Conservation (phyloP, 495 filamentous ascomycete species). For the Penicillium samsonianum region DNA sequence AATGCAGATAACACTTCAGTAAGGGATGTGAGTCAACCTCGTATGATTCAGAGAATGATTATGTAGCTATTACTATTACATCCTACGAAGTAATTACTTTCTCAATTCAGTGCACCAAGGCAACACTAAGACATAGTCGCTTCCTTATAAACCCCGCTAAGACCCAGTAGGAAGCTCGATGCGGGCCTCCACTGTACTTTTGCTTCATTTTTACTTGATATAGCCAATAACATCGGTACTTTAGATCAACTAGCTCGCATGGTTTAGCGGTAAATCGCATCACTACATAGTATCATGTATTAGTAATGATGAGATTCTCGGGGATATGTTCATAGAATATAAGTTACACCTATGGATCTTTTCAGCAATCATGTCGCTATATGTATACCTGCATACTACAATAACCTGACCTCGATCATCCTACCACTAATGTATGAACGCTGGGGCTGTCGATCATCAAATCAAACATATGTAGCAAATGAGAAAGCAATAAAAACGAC, state of each 20-base stretch:
- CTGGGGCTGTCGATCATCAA: neutral
- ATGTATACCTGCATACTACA: neutral
- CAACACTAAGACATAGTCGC: too few relatives aligned
- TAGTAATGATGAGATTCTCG: constrained; percentile 7
- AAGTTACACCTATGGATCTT: too few relatives aligned
- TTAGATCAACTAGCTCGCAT: neutral
- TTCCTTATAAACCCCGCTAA: neutral
- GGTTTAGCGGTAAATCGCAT: constrained; percentile 6
- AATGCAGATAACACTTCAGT: neutral
- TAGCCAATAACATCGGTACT: neutral
- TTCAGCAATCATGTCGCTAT: neutral
- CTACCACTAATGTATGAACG: neutral
- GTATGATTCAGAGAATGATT: neutral
- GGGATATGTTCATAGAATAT: too few relatives aligned
- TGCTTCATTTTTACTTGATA: neutral
- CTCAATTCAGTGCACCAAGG: too few relatives aligned
- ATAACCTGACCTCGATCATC: neutral
- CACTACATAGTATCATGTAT: too few relatives aligned
- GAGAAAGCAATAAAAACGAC: neutral
- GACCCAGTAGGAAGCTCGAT: neutral
- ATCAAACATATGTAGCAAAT: neutral
- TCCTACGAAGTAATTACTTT: too few relatives aligned
- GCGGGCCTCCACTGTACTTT: neutral
- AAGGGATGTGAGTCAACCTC: neutral
- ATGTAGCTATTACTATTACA: too few relatives aligned